A percentile compares a stretch with the other conserved stretches of the same genome.
These are phyloP conservation scores for Vitis labrusca DNA, from an alignment of 164 flowering plant species.

Conservation along the genomic window DNA sequence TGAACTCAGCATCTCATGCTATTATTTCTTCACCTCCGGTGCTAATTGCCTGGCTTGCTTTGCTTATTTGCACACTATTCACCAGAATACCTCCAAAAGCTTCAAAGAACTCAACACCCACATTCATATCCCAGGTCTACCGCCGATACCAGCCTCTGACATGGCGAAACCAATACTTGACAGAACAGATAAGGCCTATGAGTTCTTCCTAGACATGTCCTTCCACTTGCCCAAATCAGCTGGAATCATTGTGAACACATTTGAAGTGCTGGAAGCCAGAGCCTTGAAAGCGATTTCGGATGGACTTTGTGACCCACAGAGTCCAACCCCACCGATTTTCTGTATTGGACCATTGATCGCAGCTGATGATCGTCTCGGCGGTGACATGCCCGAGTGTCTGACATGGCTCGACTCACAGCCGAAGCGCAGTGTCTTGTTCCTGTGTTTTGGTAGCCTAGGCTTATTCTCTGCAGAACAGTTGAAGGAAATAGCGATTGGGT, in stretches of 20 bases:
- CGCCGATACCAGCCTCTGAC: constrained; percentile 13
- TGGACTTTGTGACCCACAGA: constrained; percentile 26
- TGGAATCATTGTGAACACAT: constrained; percentile 43
- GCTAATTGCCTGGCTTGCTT: constrained; percentile 14
- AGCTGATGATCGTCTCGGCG: not conserved
- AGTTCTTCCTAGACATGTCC: constrained; percentile 5
- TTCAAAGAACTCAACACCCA: constrained; percentile 17
- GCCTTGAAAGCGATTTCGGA: constrained; percentile 23
- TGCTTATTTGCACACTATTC: constrained; percentile 21
- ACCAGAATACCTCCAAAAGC: constrained; percentile 16
- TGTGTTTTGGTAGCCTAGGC: constrained; percentile 52
- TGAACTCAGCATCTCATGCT: constrained; percentile 24
- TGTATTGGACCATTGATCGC: constrained; percentile 41
- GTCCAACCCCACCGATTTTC: constrained; percentile 30
- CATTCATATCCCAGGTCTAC: constrained; percentile 16
- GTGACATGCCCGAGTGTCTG: constrained; percentile 16
- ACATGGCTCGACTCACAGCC: constrained; percentile 48
- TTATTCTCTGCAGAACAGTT: constrained; percentile 30
- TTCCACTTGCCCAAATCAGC: constrained; percentile 14
- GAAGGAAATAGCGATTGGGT: constrained; percentile 38
- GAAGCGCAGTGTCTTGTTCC: constrained; percentile 36
- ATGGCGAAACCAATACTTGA: constrained; percentile 19
- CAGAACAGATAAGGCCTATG: constrained; percentile 11
- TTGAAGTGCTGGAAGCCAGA: constrained; percentile 30
- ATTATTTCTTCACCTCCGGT: constrained; percentile 19